Evolutionary conservation across 352 stramenopile genomes (phyloP).

Genomic region (Phytophthora foliorum): DNA sequence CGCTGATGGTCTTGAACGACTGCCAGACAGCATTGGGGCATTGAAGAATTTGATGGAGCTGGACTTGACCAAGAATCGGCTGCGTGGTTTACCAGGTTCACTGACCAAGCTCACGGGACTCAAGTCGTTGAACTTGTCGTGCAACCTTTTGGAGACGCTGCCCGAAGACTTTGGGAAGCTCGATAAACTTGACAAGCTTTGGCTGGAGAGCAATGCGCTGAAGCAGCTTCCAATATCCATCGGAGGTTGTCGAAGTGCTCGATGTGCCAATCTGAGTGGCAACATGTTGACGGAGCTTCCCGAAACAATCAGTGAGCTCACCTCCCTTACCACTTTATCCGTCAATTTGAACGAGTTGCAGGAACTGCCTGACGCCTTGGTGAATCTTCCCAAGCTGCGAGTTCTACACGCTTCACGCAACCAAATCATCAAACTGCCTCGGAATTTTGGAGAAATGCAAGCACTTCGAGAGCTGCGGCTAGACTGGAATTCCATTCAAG

Average conservation of each 20-base stretch:
- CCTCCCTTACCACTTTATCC: slow-evolving; percentile 47
- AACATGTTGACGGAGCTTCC: slow-evolving; percentile 54
- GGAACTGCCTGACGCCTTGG: slow-evolving; percentile 54
- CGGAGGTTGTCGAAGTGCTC: slow-evolving; percentile 38
- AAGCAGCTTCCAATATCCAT: slow-evolving; percentile 54
- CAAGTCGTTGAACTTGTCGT: slow-evolving; percentile 57
- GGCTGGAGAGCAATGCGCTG: slow-evolving; percentile 63
- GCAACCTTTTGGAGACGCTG: slow-evolving; percentile 58
- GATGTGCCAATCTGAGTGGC: slow-evolving; percentile 52
- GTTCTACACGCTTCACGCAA: slow-evolving; percentile 63
- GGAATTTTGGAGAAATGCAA: slow-evolving; percentile 58
- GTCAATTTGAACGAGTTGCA: slow-evolving; percentile 67
- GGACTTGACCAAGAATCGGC: slow-evolving; percentile 73
- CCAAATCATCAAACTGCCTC: slow-evolving; percentile 47
- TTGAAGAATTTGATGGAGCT: slow-evolving; percentile 51
- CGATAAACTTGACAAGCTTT: slow-evolving; percentile 53
- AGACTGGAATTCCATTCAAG: slow-evolving; percentile 72
- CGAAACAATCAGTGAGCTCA: slow-evolving; percentile 50
- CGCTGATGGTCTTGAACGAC: slow-evolving; percentile 46
- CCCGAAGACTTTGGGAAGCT: slow-evolving; percentile 50
- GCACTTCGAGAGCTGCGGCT: slow-evolving; percentile 59
- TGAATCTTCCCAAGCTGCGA: slow-evolving; percentile 42
- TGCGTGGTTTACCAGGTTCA: slow-evolving; percentile 55
- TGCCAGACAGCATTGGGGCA: slow-evolving; percentile 57
- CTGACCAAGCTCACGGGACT: slow-evolving; percentile 50